phyloP scores from a whole-genome alignment of 2,329 filamentous ascomycete species.

The Aspergillus sclerotialis region DNA sequence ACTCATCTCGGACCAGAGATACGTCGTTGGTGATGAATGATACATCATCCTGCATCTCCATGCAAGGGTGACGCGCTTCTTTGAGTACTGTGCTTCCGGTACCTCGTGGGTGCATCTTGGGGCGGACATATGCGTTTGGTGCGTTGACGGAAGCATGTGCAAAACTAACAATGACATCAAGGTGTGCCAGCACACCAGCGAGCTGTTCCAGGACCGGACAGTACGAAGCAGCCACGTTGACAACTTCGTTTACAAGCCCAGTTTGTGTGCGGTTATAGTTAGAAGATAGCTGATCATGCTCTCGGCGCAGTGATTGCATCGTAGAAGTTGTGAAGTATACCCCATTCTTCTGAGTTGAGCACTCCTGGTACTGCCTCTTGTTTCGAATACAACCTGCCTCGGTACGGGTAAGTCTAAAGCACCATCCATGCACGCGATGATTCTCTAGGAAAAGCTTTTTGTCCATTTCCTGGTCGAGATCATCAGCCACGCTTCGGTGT shows the following conservation, averaged over 20 bases:
- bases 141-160: conserved; percentile 91
- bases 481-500: conserved; percentile 66
- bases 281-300: conserved; percentile 87
- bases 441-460: conserved; percentile 99
- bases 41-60: conserved; percentile 98
- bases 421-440: conserved; percentile 93
- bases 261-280: conserved; percentile 94
- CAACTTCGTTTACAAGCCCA: conserved; percentile 85
- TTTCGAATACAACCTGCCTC: conserved; percentile 92
- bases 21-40: conserved; percentile 99
- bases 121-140: conserved; percentile 82
- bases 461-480: conserved; percentile 85
- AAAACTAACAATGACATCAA: conserved; percentile 91
- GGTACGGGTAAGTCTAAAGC: conserved; percentile 82
- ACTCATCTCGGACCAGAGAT: conserved; percentile 65
- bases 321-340: conserved; percentile 92
- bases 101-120: conserved; percentile 82
- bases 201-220: conserved; percentile 86
- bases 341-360: conserved; percentile 96
- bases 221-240: conserved; percentile 88
- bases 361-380: conserved; percentile 84
- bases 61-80: conserved; percentile 90
- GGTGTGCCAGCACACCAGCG: conserved; percentile 79
- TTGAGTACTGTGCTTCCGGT: conserved; percentile 82
- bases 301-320: conserved; percentile 72